Conservation (phyloP, 2,329 filamentous ascomycete genomes). For the Hypoxylon sp. region DNA sequence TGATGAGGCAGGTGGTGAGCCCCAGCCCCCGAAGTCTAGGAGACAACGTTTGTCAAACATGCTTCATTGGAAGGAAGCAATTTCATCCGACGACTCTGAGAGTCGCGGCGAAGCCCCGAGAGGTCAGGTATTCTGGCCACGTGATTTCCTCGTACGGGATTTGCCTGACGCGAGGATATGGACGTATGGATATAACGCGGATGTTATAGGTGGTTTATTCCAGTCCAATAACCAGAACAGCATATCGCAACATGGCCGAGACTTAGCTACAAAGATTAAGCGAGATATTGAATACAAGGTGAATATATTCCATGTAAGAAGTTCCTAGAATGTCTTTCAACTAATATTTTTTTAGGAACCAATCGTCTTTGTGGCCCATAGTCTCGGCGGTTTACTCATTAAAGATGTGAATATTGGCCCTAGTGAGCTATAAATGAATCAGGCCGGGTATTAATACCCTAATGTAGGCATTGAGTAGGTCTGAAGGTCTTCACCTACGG, state of each 20-base stretch:
- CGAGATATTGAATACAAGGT: conserved; percentile 52
- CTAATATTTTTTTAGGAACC: conserved; percentile 47
- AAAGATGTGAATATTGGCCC: conserved; percentile 53
- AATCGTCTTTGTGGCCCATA: conserved; percentile 57
- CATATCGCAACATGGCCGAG: conserved; percentile 56
- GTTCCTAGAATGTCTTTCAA: too few species aligned
- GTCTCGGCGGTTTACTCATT: conserved; percentile 58
- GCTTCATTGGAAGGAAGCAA: background rate
- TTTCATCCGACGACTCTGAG: background rate
- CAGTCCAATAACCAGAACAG: conserved; percentile 57
- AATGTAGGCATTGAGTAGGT: conserved; percentile 54
- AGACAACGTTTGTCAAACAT: background rate
- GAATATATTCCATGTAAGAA: background rate
- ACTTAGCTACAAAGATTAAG: conserved; percentile 52
- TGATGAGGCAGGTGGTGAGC: conserved; percentile 5
- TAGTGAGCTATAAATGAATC: background rate
- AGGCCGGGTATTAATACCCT: background rate
- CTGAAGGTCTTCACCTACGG: conserved; percentile 45
- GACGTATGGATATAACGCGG: conserved; percentile 61
- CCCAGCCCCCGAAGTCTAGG: conserved; percentile 2
- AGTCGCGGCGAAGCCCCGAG: background rate
- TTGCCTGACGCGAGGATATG: conserved; percentile 55
- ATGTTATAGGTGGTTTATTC: conserved; percentile 56
- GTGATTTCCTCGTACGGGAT: conserved; percentile 56
- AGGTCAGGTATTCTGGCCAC: conserved; percentile 55